These are phyloP conservation scores for Tulasnella sp. DNA, from an alignment of 768 basidiomycete genomes.

Conservation along the genomic window DNA sequence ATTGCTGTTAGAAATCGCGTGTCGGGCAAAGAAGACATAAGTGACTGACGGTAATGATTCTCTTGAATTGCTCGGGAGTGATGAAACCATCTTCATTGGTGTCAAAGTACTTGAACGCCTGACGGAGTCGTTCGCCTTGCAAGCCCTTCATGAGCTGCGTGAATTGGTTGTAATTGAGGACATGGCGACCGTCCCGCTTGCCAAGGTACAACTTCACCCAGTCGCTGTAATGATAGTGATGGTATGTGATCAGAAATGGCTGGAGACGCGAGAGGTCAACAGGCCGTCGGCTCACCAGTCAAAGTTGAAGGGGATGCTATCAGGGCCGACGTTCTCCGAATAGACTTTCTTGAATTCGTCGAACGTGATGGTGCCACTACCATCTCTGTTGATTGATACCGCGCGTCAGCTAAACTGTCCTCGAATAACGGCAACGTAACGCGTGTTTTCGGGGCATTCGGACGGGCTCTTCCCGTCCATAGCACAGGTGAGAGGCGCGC, in stretches of 20 bases:
- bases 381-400: conserved; percentile 47
- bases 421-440: not conserved
- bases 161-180: conserved; percentile 93
- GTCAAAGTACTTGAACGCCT: conserved; percentile 91
- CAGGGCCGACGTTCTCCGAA: conserved; percentile 64
- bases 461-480: not conserved
- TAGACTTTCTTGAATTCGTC: conserved; percentile 94
- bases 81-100: conserved; percentile 90
- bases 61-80: conserved; percentile 85
- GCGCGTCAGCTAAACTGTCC: conserved; percentile 14
- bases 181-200: conserved; percentile 82
- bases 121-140: conserved; percentile 93
- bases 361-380: conserved; percentile 86
- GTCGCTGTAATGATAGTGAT: conserved; percentile 43
- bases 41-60: conserved; percentile 74
- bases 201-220: conserved; percentile 97
- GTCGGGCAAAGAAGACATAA: not conserved
- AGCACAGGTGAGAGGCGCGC: not conserved
- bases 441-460: not conserved
- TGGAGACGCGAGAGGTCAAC: not conserved
- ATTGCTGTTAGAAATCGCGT: not conserved
- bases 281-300: conserved; percentile 51
- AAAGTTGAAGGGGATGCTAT: conserved; percentile 90
- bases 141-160: conserved; percentile 98
- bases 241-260: not conserved